Conservation (phyloP, 768 basidiomycete species). For the Lactarius hengduanensis region DNA sequence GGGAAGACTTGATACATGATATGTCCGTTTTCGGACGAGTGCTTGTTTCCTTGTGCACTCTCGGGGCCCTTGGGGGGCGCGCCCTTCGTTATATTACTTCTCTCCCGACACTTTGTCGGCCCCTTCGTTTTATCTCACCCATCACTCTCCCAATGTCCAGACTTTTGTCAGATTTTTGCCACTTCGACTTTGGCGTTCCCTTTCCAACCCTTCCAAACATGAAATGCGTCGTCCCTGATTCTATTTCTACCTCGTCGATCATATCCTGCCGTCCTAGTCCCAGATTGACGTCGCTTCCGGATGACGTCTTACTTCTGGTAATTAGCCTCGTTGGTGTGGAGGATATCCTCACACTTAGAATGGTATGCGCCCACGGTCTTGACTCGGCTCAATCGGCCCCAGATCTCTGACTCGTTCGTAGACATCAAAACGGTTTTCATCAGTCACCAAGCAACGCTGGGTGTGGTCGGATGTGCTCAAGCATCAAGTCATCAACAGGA, state of each 20-base stretch:
- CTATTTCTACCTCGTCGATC: conserved; percentile 14
- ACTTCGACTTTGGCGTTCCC: conserved; percentile 8
- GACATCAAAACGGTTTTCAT: conserved; percentile 35
- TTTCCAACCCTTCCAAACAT: background rate
- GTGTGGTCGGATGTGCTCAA: conserved; percentile 39
- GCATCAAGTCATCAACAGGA: conserved; percentile 36
- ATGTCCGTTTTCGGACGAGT: background rate
- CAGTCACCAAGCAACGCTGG: conserved; percentile 39
- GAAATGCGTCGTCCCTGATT: background rate
- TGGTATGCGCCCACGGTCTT: conserved; percentile 32
- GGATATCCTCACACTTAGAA: conserved; percentile 36
- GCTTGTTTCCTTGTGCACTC: conserved; percentile 20
- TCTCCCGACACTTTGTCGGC: background rate
- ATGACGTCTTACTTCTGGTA: conserved; percentile 38
- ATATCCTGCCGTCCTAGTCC: conserved; percentile 14
- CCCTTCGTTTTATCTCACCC: background rate
- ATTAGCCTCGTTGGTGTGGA: conserved; percentile 35
- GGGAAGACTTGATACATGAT: background rate
- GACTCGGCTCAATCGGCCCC: conserved; percentile 18
- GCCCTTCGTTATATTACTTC: conserved; percentile 5
- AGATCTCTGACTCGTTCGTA: conserved; percentile 23
- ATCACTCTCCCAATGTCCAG: conserved; percentile 8
- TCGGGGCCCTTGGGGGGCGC: background rate
- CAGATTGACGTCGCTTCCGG: conserved; percentile 33
- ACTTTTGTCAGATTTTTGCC: conserved; percentile 12